Conservation (phyloP, 2,329 filamentous ascomycete genomes). For the Didymella pomorum region DNA sequence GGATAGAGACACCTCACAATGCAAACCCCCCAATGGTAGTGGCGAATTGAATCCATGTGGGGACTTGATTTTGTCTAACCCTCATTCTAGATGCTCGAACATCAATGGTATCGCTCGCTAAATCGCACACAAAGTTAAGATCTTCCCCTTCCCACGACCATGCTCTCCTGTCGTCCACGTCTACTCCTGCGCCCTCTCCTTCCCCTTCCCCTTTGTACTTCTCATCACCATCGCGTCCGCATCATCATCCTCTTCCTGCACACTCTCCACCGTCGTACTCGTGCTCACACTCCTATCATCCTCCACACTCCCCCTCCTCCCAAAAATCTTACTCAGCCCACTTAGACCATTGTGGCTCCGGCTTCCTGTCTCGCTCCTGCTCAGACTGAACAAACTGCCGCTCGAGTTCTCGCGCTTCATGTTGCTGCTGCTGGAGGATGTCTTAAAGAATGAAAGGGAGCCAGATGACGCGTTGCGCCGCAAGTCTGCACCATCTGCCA, state of each 20-base stretch:
- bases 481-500: not conserved
- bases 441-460: not conserved
- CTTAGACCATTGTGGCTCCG: slow-evolving; percentile 13
- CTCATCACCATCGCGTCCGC: slow-evolving; percentile 14
- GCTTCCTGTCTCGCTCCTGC: slow-evolving; percentile 3
- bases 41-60: not conserved
- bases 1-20: not conserved
- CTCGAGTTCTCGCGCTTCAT: slow-evolving; percentile 8
- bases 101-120: slow-evolving; percentile 56
- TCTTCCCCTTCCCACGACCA: not conserved
- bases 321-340: slow-evolving; percentile 18
- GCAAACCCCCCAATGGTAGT: not conserved
- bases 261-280: slow-evolving; percentile 15
- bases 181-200: slow-evolving; percentile 10
- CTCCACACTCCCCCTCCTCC: slow-evolving; percentile 13
- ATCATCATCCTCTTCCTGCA: slow-evolving; percentile 16
- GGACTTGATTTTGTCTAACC: not conserved
- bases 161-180: not conserved
- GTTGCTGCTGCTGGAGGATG: not conserved
- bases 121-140: slow-evolving; percentile 47
- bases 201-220: slow-evolving; percentile 16
- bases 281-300: slow-evolving; percentile 15
- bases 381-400: slow-evolving; percentile 10
- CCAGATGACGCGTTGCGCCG: slow-evolving; percentile 6
- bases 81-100: not conserved